Base-by-base conservation (phyloP, 148 eudicot species). In the Diospyros lotus region DNA sequence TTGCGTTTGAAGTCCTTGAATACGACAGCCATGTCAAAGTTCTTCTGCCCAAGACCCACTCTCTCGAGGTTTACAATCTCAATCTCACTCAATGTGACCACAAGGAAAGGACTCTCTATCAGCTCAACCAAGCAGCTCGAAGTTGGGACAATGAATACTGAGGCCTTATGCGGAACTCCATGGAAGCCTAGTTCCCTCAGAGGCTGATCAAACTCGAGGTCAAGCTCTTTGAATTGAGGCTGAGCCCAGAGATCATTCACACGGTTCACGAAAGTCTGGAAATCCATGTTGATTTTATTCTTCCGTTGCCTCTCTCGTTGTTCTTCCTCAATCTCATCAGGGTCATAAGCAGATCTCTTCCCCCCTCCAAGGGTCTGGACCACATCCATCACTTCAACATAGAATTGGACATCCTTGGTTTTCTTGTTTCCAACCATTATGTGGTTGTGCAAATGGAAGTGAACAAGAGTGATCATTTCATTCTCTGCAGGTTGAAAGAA, bases 401-500 rank as follows among this genome's bases (percentile, higher is more conserved):
- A 94, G 70, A 94, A 92, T 75, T 94, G 98, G 2, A 92, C 98
- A 85, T 94, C 98, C 82, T 94, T 94, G 66, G 92, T 94, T 80
- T 94, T 94, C 85, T 89, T 94, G 84, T 82, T 94, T 48, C 94
- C 97, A 44, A 94, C 97, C 98, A 94, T 94, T 42, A 94, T 94
- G 76, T 92, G 97, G 67, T 94, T 90, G 69, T 92, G 97, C 42
- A 94, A 84, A 74, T 94, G 98, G 53, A 94, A 94, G 83, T 94
- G 98, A 54, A 94, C 79, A 2, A 94, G 87, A 17, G 97, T 90
- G 67, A 94, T 94, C 98, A 92, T 92, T 67, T 94, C 98, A 79
- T 88, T 94, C 76, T 94, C 98, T 60, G 98, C 96, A 28, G 98
- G 96, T 84, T 94, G 98, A 83, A 94, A 94, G 75, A 94, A 94